Conservation (phyloP, 805 yeast genomes). For the Isabelozyma heimii region DNA sequence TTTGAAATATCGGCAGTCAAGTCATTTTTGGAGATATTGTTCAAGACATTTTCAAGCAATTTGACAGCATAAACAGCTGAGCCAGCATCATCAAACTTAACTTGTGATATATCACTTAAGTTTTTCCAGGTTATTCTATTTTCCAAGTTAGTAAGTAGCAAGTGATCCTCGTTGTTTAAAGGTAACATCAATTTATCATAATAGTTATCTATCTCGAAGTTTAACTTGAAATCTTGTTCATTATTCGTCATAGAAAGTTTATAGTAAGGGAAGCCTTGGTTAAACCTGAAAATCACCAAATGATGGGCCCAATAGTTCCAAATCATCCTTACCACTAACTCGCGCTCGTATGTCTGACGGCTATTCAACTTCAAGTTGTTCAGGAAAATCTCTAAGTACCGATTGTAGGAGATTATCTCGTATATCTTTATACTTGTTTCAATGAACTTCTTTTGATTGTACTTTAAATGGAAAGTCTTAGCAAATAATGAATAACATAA, state of each 20-base stretch:
- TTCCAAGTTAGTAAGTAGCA: slow-evolving; percentile 1
- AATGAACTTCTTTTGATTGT: slow-evolving; percentile 7
- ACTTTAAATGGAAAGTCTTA: slow-evolving; percentile 9
- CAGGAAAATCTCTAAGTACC: slow-evolving; percentile 12
- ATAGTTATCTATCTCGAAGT: slow-evolving; percentile 10
- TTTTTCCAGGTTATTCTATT: slow-evolving; percentile 7
- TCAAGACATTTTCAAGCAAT: slow-evolving; percentile 8
- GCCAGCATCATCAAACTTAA: slow-evolving; percentile 5
- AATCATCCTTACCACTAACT: slow-evolving; percentile 16
- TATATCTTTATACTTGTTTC: slow-evolving; percentile 15
- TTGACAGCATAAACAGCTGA: slow-evolving; percentile 9
- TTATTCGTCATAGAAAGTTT: slow-evolving; percentile 6
- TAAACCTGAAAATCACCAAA: slow-evolving; percentile 11
- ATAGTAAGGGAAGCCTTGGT: slow-evolving; percentile 17
- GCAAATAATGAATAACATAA: slow-evolving; percentile 16
- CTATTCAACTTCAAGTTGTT: slow-evolving; percentile 4
- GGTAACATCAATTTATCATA: slow-evolving; percentile 16
- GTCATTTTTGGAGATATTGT: slow-evolving; percentile 3
- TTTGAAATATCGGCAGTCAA: background rate
- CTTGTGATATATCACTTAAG: background rate
- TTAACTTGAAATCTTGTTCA: slow-evolving; percentile 2
- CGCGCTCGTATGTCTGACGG: slow-evolving; percentile 21
- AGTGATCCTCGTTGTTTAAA: slow-evolving; percentile 8
- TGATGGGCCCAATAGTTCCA: slow-evolving; percentile 21
- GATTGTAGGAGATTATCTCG: slow-evolving; percentile 15